Conservation (phyloP, 352 stramenopile genomes). For the Thalassiosira livingstoniorum region DNA sequence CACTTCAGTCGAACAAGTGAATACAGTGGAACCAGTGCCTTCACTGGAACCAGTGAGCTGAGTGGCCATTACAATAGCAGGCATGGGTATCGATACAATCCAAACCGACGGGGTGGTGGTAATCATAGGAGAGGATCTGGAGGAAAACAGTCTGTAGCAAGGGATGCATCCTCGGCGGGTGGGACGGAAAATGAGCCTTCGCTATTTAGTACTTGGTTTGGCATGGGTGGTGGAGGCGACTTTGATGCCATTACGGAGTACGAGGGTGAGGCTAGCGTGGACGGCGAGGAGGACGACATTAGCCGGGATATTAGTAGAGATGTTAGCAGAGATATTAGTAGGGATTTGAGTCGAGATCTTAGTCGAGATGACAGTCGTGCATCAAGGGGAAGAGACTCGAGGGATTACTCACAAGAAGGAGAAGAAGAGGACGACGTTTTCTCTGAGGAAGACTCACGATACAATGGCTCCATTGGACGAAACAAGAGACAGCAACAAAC, state of each 20-base stretch:
- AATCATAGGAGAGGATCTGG: not conserved
- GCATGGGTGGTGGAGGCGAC: not conserved
- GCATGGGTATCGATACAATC: not conserved
- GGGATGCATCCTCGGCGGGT: not conserved
- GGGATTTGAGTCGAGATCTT: too few species aligned
- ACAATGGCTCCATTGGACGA: not conserved
- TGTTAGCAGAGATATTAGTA: too few species aligned
- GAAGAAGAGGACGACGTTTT: not conserved
- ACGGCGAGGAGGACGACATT: not conserved
- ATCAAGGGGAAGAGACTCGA: too few species aligned
- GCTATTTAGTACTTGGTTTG: conserved; percentile 1
- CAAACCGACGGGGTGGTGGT: not conserved
- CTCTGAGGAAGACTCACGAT: not conserved
- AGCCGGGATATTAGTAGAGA: too few species aligned
- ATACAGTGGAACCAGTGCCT: not conserved
- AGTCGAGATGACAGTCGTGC: too few species aligned
- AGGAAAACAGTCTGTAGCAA: not conserved
- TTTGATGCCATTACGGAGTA: not conserved
- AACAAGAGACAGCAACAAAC: too few species aligned
- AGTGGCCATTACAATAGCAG: not conserved
- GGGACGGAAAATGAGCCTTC: not conserved
- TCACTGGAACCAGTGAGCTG: not conserved
- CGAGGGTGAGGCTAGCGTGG: not conserved
- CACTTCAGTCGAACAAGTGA: not conserved
- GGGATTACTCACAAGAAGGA: not conserved